A percentile compares a stretch with the other conserved stretches of the same genome.
These are phyloP conservation scores for Hericium coralloides DNA, from an alignment of 768 basidiomycete species.

Conservation along the genomic window DNA sequence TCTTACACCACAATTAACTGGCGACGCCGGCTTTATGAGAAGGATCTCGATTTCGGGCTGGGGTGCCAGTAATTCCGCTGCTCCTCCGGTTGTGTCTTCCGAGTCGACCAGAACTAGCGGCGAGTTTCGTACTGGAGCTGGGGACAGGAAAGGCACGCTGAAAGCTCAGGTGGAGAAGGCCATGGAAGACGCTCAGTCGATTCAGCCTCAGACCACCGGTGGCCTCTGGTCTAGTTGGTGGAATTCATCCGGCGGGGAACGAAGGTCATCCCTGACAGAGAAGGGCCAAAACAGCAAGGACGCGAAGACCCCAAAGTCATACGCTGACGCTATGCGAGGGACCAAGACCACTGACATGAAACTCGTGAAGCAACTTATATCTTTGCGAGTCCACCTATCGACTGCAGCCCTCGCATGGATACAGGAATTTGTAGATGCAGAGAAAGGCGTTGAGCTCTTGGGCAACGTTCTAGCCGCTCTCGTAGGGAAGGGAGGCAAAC, in stretches of 20 bases:
- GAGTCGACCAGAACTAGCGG: conserved; percentile 28
- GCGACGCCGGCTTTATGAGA: conserved; percentile 56
- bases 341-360: conserved; percentile 46
- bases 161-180: conserved; percentile 4
- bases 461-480: conserved; percentile 47
- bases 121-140: conserved; percentile 23
- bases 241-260: conserved; percentile 55
- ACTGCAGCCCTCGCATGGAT: conserved; percentile 77
- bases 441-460: conserved; percentile 60
- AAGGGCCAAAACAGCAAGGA: conserved; percentile 26
- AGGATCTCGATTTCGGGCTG: conserved; percentile 60
- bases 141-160: not conserved
- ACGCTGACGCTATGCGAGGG: conserved; percentile 50
- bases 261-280: conserved; percentile 17
- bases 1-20: conserved; percentile 68
- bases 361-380: conserved; percentile 70
- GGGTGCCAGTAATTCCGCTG: conserved; percentile 29
- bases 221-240: conserved; percentile 74
- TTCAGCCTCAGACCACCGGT: conserved; percentile 65
- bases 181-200: conserved; percentile 15
- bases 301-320: conserved; percentile 46
- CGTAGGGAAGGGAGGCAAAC: conserved; percentile 61
- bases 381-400: conserved; percentile 77
- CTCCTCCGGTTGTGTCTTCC: conserved; percentile 27
- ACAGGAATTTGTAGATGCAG: conserved; percentile 58